Evolutionary conservation across 78 protist species (phyloP), one percentile per base, ranked within the genome.

Genomic region (Dictyostelium citrinum): DNA sequence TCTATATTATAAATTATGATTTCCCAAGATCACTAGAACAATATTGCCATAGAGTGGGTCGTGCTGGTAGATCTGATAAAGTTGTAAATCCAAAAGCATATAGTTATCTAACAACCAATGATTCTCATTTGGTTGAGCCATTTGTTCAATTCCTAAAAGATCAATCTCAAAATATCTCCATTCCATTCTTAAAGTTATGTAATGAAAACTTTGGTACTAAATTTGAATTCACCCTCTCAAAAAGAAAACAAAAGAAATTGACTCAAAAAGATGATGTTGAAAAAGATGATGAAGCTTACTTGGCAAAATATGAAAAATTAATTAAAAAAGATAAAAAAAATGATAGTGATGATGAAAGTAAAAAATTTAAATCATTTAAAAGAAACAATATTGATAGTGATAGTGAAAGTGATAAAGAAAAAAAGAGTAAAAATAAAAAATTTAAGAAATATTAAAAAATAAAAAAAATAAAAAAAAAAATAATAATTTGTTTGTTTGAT

Each of bases 1-100:
- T 58, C 31, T 9, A 37, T n/a, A 20, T 82, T 46, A 31, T 91
- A 17, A 82, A 82, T n/a, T 80, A 68, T 75, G 91, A 82, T 71
- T 49, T 82, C 12, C 90, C 95, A 55, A 43, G 31, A 22, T 33
- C 41, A 16, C 33, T 84, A 12, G 90, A 82, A 22, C 91, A 82
- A 55, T 97, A 97, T 82, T 83, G 94, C 61, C 98, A 97, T 86
- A 70, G 98, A 17, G 80, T 97, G 17, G 98, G 98, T 17, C 82
- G 98, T 27, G 97, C 97, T 31, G 97, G 98, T 17, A 90, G 98
- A 46, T 97, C 98, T 17, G 98, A 97, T 29, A 41, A 46, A 60
- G 41, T 67, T 5, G 90, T 27, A 27, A 29, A 51, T 14, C 33
- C 82, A 75, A 75, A 75, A 75, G 58, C 81, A 8, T 41, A 6